A percentile compares a stretch with the other conserved stretches of the same genome.
phyloP scores from a whole-genome alignment of 306 rosid species.

The Glycine soja region DNA sequence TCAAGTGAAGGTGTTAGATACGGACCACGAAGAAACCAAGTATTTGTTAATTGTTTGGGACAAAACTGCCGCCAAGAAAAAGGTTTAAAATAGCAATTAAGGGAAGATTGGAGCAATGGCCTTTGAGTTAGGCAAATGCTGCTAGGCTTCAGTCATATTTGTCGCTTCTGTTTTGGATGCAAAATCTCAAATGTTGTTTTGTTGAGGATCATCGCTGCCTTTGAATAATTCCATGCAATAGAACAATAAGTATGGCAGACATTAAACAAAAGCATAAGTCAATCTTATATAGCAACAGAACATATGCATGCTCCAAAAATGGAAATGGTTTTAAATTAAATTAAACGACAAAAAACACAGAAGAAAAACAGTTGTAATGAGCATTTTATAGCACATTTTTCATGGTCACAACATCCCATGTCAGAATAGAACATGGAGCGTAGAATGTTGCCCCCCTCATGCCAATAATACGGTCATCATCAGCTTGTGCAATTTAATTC shows the following conservation, averaged over 20 bases:
- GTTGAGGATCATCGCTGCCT: background rate
- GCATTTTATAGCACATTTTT: background rate
- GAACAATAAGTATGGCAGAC: background rate
- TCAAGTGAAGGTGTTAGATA: no score
- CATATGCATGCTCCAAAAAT: background rate
- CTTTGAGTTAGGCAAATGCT: no score
- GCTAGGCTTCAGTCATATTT: background rate
- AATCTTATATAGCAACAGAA: background rate
- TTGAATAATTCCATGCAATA: no score
- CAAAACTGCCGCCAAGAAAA: background rate
- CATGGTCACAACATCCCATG: background rate
- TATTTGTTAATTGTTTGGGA: no score
- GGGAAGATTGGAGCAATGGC: no score
- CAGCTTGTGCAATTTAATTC: background rate
- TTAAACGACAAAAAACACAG: no score
- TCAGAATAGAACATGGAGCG: background rate
- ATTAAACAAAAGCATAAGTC: background rate
- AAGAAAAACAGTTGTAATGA: no score
- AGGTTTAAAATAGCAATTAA: no score
- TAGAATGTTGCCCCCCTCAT: background rate
- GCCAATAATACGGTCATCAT: background rate
- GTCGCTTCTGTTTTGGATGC: background rate
- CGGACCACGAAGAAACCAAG: no score
- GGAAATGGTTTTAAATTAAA: background rate
- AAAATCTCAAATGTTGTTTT: background rate